Conservation (phyloP, 345 rosid species). For the Mallotus nudiflorus region DNA sequence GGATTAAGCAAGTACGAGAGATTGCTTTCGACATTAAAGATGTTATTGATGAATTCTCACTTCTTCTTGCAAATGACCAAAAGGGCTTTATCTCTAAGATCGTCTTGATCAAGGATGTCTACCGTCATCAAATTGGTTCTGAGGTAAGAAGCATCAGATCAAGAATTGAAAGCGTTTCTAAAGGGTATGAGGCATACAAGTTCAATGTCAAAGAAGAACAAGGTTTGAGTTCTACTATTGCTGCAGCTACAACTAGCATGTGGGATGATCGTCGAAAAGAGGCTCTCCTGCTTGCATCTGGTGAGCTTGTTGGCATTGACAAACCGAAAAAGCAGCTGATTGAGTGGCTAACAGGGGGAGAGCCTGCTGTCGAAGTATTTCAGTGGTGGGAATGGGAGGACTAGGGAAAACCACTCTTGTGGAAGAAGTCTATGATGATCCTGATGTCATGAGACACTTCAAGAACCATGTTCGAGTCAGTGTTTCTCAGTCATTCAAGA, state of each 20-base stretch:
- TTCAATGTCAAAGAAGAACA: background rate
- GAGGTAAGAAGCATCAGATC: background rate
- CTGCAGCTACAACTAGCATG: background rate
- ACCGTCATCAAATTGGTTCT: background rate
- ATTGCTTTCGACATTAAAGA: slow-evolving; percentile 6
- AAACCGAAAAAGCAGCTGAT: background rate
- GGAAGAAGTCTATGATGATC: background rate
- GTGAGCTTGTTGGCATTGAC: background rate
- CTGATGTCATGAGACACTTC: background rate
- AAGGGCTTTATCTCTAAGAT: slow-evolving; percentile 1
- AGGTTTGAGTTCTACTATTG: background rate
- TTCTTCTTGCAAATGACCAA: background rate
- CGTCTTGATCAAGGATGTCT: background rate
- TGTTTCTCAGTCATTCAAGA: slow-evolving; percentile 3
- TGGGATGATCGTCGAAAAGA: slow-evolving; percentile 4
- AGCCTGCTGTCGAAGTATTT: background rate
- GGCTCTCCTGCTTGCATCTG: background rate
- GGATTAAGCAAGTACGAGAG: slow-evolving; percentile 4
- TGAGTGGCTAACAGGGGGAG: background rate
- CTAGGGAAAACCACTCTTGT: background rate
- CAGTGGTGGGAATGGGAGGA: slow-evolving; percentile 4
- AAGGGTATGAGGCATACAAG: background rate
- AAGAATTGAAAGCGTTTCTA: background rate
- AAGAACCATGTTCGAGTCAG: background rate
- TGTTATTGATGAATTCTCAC: background rate